Evolutionary conservation across 495 filamentous ascomycete genomes (phyloP).

Genomic region (Talaromyces borbonicus): DNA sequence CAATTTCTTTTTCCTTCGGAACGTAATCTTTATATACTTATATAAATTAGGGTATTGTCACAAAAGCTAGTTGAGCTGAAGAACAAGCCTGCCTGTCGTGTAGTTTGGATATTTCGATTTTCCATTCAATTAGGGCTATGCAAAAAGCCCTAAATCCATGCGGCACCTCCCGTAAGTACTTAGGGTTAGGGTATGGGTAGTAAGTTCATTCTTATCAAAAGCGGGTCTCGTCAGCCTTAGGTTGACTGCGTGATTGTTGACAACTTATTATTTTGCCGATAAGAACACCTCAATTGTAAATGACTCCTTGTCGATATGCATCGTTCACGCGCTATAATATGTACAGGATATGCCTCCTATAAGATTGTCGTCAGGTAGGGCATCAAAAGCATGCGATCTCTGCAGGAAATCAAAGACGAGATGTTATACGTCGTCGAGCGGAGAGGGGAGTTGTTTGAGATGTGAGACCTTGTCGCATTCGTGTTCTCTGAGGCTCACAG

Average conservation of each 20-base stretch:
- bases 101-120: no score
- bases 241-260: conserved; percentile 1
- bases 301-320: background rate
- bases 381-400: conserved; percentile 33
- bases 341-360: conserved; percentile 24
- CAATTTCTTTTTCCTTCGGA: background rate
- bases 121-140: background rate
- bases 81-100: no score
- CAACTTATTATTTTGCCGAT: conserved; percentile 5
- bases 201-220: background rate
- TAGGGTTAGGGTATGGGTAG: no score
- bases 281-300: background rate
- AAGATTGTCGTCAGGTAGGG: conserved; percentile 23
- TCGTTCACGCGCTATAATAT: background rate
- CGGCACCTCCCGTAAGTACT: no score
- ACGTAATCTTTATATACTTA: no score
- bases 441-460: conserved; percentile 25
- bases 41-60: no score
- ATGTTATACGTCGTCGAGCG: conserved; percentile 27
- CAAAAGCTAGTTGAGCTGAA: no score
- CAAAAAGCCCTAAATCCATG: background rate
- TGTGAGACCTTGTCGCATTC: conserved; percentile 27
- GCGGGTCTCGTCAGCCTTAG: background rate
- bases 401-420: conserved; percentile 37
- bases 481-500: conserved; percentile 17